Conservation (phyloP, 1,284 basidiomycete species). For the Pseudozyma thailandica region DNA sequence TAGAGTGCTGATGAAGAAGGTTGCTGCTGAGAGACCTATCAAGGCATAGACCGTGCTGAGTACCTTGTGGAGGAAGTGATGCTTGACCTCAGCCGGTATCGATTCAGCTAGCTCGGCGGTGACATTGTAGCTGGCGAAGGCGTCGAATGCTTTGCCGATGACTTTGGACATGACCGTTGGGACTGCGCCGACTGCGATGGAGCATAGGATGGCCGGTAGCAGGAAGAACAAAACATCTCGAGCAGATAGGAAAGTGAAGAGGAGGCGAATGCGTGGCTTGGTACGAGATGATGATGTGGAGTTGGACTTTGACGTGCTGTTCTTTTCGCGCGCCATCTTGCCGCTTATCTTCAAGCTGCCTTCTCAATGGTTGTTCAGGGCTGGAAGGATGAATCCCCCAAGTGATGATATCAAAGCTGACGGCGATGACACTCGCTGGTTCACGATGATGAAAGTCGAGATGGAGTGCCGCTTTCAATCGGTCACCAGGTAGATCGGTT, state of each 20-base stretch:
- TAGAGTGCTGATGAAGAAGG: conserved; percentile 78
- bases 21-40: conserved; percentile 77
- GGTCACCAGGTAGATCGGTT: too few species aligned
- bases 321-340: too few species aligned
- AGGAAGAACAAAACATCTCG: conserved; percentile 67
- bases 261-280: conserved; percentile 43
- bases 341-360: too few species aligned
- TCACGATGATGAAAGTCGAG: not conserved
- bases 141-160: conserved; percentile 84
- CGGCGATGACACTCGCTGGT: not conserved
- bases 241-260: conserved; percentile 50
- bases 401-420: not conserved
- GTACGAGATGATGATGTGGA: not conserved
- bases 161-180: conserved; percentile 93
- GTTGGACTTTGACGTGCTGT: not conserved
- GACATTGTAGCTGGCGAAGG: conserved; percentile 74
- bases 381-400: too few species aligned
- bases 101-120: conserved; percentile 70
- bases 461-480: too few species aligned
- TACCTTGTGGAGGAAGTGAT: conserved; percentile 72
- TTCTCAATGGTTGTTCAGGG: too few species aligned
- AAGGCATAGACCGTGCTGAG: conserved; percentile 76
- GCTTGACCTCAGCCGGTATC: conserved; percentile 71
- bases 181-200: conserved; percentile 79
- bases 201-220: conserved; percentile 78